Evolutionary conservation across 495 filamentous ascomycete genomes (phyloP), one percentile per base, ranked within the genome.

Genomic region (Clavariopsis aquatica): DNA sequence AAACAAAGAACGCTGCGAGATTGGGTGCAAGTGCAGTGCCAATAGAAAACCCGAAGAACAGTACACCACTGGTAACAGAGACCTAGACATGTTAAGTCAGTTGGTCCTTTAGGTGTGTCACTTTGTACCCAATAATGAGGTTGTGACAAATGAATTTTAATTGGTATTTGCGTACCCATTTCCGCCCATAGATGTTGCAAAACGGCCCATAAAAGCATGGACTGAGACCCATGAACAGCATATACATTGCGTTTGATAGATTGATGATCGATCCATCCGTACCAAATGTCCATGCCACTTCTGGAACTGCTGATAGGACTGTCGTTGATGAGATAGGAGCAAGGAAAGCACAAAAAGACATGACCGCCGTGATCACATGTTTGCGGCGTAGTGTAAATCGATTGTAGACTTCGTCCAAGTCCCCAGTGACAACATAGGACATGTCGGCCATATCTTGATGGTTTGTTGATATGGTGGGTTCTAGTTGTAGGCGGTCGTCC

Each of bases 21-120:
- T 88, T 87, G 10, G 88, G 87, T 13, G 87, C 78, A 2, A 89
- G 75, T 0, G 88, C 86, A 3, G 85, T 89, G 29, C 85, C 87
- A 57, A 89, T 79, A 38, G 83, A 87, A 62, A 87, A 86, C 2
- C 74, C 79, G 28, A 83, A 80, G 75, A 90, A 90, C 5, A 88
- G 75, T 6, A 82, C 74, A 7, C 82, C 78, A 54, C 83, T 84
- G 17, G 77, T 70, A 23, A 86, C 61, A 56, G 83, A 85, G 19
- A 86, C 79, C 85, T 86, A 68, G 17, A 60, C 1, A 13, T 51
- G 27, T 26, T 2, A 22, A 38, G 28, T 56, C 28, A 53, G 51
- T 53, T 4, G 27, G 34, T 2, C 47, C 8, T 7, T 56, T 65
- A 22, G 19, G 10, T 1, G 26, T 22, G 28, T 38, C 53, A 46